A percentile compares a stretch with the other conserved stretches of the same genome.
phyloP scores from a whole-genome alignment of 2,329 filamentous ascomycete species.

The Myriosclerotinia scirpicola region DNA sequence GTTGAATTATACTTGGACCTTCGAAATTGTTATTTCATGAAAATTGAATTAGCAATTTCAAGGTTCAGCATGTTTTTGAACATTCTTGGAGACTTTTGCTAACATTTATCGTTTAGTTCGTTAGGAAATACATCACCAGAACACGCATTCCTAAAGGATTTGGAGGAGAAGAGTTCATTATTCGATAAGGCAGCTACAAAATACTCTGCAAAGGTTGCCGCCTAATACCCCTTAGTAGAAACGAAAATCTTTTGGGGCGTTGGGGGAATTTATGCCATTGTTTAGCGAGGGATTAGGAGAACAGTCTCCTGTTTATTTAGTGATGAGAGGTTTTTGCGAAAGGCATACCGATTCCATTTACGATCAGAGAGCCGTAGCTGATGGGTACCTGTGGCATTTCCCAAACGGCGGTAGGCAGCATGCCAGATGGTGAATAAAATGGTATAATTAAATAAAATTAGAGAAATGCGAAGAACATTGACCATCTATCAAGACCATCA shows the following conservation, averaged over 20 bases:
- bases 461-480: background rate
- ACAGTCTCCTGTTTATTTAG: background rate
- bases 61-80: background rate
- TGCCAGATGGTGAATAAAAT: background rate
- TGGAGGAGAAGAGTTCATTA: conserved; percentile 80
- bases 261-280: conserved; percentile 2
- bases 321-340: conserved; percentile 5
- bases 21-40: background rate
- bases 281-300: conserved; percentile 11
- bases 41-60: background rate
- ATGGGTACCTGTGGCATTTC: background rate
- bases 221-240: conserved; percentile 24
- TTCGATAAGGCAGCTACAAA: conserved; percentile 87
- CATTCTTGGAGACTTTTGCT: conserved; percentile 21
- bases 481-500: background rate
- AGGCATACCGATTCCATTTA: background rate
- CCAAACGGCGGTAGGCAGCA: background rate
- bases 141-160: conserved; percentile 70
- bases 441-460: background rate
- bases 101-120: conserved; percentile 43
- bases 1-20: background rate
- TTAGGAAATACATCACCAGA: conserved; percentile 60
- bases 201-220: conserved; percentile 74
- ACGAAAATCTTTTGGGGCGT: conserved; percentile 10
- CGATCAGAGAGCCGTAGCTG: background rate